These are phyloP conservation scores for Populus hybrid DNA, from an alignment of 441 rosid species.

Conservation along the genomic window DNA sequence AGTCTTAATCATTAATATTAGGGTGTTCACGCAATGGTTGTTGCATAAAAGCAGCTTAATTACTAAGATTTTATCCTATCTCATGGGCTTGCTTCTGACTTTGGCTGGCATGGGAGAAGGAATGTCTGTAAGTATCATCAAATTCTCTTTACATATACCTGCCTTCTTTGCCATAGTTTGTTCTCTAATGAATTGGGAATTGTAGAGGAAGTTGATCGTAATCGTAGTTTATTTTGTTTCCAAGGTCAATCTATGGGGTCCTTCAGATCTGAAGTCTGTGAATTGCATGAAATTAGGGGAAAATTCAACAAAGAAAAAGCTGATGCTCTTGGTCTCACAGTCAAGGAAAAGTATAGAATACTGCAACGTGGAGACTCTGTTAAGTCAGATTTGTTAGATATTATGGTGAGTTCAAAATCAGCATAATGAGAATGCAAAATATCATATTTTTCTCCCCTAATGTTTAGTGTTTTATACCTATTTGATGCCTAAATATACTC, in stretches of 20 bases:
- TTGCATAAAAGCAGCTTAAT: conserved; percentile 5
- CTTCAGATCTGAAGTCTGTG: conserved; percentile 89
- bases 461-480: no score
- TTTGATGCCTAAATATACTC: no score
- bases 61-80: conserved; percentile 9
- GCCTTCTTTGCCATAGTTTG: conserved; percentile 5
- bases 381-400: conserved; percentile 60
- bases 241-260: conserved; percentile 94
- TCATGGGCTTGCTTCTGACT: conserved; percentile 60
- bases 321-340: conserved; percentile 66
- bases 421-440: background rate
- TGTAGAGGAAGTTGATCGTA: background rate
- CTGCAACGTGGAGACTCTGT: conserved; percentile 81
- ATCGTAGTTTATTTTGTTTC: conserved; percentile 17
- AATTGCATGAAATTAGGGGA: conserved; percentile 80
- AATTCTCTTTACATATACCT: background rate
- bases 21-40: background rate
- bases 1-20: conserved; percentile 3
- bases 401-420: conserved; percentile 44
- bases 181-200: conserved; percentile 2
- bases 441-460: no score
- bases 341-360: conserved; percentile 73
- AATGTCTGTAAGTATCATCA: conserved; percentile 49
- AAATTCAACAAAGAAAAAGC: conserved; percentile 77
- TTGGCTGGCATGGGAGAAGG: conserved; percentile 76